These are phyloP conservation scores for Mycosphaerella sp. DNA, from an alignment of 2,329 filamentous ascomycete species.

Conservation along the genomic window DNA sequence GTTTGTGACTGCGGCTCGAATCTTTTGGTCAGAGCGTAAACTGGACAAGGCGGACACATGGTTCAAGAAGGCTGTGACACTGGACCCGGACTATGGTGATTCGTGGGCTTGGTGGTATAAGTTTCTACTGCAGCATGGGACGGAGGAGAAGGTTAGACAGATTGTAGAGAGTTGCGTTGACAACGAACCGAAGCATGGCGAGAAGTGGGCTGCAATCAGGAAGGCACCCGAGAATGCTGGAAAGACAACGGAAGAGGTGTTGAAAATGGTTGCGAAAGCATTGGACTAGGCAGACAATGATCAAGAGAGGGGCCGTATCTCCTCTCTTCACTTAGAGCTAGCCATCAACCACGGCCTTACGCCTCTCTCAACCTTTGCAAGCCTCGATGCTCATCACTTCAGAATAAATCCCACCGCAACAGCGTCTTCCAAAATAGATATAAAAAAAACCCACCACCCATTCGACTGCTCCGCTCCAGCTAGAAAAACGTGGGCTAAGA, in stretches of 20 bases:
- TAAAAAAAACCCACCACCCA: no score
- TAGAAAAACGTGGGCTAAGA: no score
- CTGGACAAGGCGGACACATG: constrained; percentile 92
- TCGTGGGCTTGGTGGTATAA: constrained; percentile 98
- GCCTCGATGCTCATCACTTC: no score
- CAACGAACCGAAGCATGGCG: constrained; percentile 85
- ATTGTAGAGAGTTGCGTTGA: constrained; percentile 72
- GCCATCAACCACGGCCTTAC: no score
- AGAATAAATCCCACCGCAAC: no score
- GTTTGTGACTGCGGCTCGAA: constrained; percentile 85
- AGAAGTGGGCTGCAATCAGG: constrained; percentile 78
- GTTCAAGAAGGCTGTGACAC: constrained; percentile 92
- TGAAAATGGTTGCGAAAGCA: constrained; percentile 65
- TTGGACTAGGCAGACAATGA: not conserved
- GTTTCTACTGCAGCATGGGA: constrained; percentile 87
- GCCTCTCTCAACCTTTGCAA: no score
- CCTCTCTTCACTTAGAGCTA: no score
- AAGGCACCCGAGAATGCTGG: constrained; percentile 80
- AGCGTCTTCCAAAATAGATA: no score
- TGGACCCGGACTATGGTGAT: constrained; percentile 83
- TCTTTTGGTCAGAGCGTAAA: constrained; percentile 91
- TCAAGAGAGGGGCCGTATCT: not conserved
- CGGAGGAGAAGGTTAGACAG: constrained; percentile 83
- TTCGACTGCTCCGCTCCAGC: no score
- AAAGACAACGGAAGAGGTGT: constrained; percentile 69